Evolutionary conservation across 2,329 filamentous ascomycete genomes (phyloP).

Genomic region (Bisporella sp.): DNA sequence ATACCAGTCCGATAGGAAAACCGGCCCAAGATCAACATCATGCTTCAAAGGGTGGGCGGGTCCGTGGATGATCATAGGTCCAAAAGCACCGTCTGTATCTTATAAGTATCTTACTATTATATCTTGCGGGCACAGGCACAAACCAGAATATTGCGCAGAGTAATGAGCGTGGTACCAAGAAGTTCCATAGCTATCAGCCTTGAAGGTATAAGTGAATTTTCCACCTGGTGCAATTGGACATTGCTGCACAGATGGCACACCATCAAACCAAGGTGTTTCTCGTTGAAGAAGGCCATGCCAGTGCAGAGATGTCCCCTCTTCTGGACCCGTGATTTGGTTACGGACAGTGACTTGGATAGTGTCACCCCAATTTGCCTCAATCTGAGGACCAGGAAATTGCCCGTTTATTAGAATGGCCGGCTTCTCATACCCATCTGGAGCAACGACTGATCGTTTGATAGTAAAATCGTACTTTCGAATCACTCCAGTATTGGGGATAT

Average conservation of each 20-base stretch:
- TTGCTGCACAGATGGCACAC: slow-evolving; percentile 44
- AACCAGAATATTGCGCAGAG: slow-evolving; percentile 34
- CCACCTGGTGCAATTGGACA: slow-evolving; percentile 54
- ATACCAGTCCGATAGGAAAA: slow-evolving; percentile 35
- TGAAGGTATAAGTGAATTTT: slow-evolving; percentile 24
- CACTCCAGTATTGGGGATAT: slow-evolving; percentile 33
- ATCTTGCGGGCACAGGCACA: slow-evolving; percentile 19
- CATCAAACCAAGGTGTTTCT: slow-evolving; percentile 32
- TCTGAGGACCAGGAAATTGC: slow-evolving; percentile 28
- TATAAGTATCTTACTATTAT: slow-evolving; percentile 11
- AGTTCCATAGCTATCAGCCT: slow-evolving; percentile 35
- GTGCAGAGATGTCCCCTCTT: slow-evolving; percentile 34
- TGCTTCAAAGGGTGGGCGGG: slow-evolving; percentile 48
- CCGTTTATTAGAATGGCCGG: slow-evolving; percentile 46
- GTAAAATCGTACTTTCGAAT: slow-evolving; percentile 31
- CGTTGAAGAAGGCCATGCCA: slow-evolving; percentile 42
- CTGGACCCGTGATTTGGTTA: slow-evolving; percentile 53
- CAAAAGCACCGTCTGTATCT: slow-evolving; percentile 46
- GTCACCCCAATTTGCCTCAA: slow-evolving; percentile 33
- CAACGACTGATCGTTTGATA: slow-evolving; percentile 16
- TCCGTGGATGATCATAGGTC: slow-evolving; percentile 55
- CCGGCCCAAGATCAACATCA: slow-evolving; percentile 54
- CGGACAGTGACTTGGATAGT: slow-evolving; percentile 55
- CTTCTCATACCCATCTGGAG: slow-evolving; percentile 32
- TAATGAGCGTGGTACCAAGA: slow-evolving; percentile 58